Evolutionary conservation across 139 green algal species (phyloP).

Genomic region (Zygnema cylindricum): DNA sequence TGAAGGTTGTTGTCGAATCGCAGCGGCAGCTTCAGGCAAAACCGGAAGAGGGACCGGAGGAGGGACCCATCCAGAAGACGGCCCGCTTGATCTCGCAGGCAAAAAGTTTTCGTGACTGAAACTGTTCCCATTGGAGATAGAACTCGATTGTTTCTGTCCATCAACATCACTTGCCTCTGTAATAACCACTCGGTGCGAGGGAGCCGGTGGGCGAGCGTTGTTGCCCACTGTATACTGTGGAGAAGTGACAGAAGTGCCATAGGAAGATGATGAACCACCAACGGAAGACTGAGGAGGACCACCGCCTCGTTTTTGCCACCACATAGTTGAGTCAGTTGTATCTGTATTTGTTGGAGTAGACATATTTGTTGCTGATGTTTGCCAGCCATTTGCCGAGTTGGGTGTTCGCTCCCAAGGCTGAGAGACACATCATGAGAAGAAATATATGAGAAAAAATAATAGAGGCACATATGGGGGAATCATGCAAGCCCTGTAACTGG

Average conservation of each 20-base stretch:
- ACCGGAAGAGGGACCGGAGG: neutral
- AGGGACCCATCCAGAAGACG: constrained; percentile 7
- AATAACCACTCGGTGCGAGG: neutral
- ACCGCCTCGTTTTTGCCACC: neutral
- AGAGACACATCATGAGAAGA: too few species aligned
- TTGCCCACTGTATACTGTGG: neutral
- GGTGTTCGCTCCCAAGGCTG: too few species aligned
- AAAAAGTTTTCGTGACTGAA: neutral
- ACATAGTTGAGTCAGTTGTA: too few species aligned
- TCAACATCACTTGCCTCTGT: neutral
- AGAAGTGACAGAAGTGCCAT: neutral
- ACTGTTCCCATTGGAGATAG: neutral
- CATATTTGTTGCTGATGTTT: too few species aligned
- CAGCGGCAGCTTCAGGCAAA: constrained; percentile 10
- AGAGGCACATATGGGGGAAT: too few species aligned
- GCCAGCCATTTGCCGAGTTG: too few species aligned
- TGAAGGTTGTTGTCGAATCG: neutral
- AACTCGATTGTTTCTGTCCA: neutral
- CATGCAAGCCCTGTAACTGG: too few species aligned
- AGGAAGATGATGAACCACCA: neutral
- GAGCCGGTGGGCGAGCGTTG: neutral
- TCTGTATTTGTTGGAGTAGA: too few species aligned
- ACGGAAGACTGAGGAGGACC: neutral
- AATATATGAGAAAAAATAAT: too few species aligned
- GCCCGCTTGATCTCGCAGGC: neutral